Conservation (phyloP, 2,329 filamentous ascomycete species). For the Ceratocystis alfenasii region DNA sequence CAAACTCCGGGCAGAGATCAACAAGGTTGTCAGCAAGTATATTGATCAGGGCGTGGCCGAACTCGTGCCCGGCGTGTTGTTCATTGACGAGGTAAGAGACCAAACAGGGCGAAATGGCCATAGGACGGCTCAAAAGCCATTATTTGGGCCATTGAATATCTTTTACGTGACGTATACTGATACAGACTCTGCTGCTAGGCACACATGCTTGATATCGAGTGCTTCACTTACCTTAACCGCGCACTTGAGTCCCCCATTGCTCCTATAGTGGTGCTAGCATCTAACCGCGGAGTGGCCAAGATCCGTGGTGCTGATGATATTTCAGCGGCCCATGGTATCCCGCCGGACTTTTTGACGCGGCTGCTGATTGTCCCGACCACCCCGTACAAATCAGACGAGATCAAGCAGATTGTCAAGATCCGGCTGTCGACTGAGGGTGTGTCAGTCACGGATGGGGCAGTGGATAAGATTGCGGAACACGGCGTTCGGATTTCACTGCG, state of each 20-base stretch:
- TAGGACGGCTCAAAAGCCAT: background rate
- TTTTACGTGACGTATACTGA: background rate
- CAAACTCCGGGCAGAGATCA: constrained; percentile 89
- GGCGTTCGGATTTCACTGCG: constrained; percentile 81
- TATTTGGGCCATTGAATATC: background rate
- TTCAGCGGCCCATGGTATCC: constrained; percentile 82
- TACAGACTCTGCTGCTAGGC: constrained; percentile 39
- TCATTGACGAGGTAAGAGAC: constrained; percentile 80
- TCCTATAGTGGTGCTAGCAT: constrained; percentile 93
- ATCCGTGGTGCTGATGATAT: constrained; percentile 78
- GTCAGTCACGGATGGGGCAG: constrained; percentile 64
- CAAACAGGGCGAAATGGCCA: background rate
- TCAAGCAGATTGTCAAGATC: constrained; percentile 80
- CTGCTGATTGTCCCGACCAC: constrained; percentile 93
- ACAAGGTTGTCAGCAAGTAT: constrained; percentile 98
- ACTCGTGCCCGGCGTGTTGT: constrained; percentile 92
- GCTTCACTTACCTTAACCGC: constrained; percentile 97
- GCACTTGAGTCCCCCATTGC: constrained; percentile 92
- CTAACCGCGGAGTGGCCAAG: constrained; percentile 86
- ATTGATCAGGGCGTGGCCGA: constrained; percentile 97
- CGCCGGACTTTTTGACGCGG: constrained; percentile 82
- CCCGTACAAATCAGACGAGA: constrained; percentile 76
- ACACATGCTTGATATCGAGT: constrained; percentile 98
- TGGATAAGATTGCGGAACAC: constrained; percentile 76
- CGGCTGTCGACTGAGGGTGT: constrained; percentile 73